A percentile compares a stretch with the other conserved stretches of the same genome.
phyloP scores from a whole-genome alignment of 2,329 filamentous ascomycete genomes.

The Sphaceloma murrayae region DNA sequence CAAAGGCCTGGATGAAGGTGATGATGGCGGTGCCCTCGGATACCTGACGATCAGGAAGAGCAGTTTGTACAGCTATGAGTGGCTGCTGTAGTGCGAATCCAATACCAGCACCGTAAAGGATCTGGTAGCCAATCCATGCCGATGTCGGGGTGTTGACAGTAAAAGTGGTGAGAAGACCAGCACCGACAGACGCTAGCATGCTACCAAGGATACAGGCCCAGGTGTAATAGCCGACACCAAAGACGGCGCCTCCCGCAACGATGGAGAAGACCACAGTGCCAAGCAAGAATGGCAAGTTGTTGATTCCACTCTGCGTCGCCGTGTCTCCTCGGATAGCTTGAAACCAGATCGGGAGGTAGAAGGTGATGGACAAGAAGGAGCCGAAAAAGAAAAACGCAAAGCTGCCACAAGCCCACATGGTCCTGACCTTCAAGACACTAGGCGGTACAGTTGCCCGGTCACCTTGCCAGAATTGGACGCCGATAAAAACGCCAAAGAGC shows the following conservation, averaged over 20 bases:
- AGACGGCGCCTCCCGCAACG: conserved; percentile 19
- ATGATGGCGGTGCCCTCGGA: conserved; percentile 41
- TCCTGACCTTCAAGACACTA: conserved; percentile 25
- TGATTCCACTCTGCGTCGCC: conserved; percentile 32
- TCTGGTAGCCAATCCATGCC: conserved; percentile 25
- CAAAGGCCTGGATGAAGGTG: conserved; percentile 42
- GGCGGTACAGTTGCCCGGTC: conserved; percentile 31
- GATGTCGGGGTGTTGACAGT: conserved; percentile 28
- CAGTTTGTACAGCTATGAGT: conserved; percentile 39
- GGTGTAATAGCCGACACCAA: conserved; percentile 14
- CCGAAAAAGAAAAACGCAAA: conserved; percentile 24
- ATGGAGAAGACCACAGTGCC: conserved; percentile 20
- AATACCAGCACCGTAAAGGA: conserved; percentile 31
- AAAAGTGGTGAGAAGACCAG: conserved; percentile 34
- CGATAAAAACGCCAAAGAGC: conserved; percentile 26
- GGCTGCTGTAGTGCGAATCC: conserved; percentile 40
- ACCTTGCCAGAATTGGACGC: conserved; percentile 29
- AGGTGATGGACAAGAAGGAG: conserved; percentile 23
- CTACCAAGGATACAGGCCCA: conserved; percentile 19
- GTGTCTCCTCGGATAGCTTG: conserved; percentile 31
- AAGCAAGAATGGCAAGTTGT: conserved; percentile 31
- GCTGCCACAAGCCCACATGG: conserved; percentile 26
- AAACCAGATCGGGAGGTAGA: conserved; percentile 33
- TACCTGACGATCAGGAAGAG: conserved; percentile 35
- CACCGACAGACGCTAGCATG: conserved; percentile 33